Evolutionary conservation across 371 early-diverging fungal genomes (phyloP).

Genomic region (Saksenaea vasiformis): DNA sequence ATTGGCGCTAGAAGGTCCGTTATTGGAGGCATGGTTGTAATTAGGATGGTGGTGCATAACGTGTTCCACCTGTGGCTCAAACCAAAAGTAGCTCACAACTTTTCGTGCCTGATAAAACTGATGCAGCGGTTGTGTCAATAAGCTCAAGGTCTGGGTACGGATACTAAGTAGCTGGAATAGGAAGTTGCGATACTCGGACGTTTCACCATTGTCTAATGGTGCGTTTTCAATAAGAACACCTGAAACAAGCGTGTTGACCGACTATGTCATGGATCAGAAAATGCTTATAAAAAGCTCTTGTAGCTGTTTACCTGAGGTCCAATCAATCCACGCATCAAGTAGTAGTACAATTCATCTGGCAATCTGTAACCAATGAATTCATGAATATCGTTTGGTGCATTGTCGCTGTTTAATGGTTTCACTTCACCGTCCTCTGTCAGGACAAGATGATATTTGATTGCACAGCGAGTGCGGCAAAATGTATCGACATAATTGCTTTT

Average conservation of each 20-base stretch:
- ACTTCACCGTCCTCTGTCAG: conserved; percentile 71
- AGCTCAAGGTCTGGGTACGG: conserved; percentile 61
- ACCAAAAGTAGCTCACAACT: conserved; percentile 68
- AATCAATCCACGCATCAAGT: conserved; percentile 71
- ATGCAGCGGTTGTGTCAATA: conserved; percentile 67
- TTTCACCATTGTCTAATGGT: conserved; percentile 83
- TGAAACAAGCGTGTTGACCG: conserved; percentile 66
- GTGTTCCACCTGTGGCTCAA: conserved; percentile 59
- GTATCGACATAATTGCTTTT: conserved; percentile 70
- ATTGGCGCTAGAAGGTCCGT: conserved; percentile 14
- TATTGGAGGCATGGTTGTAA: conserved; percentile 13
- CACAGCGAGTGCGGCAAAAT: conserved; percentile 74
- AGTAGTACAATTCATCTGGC: conserved; percentile 76
- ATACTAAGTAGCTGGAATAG: conserved; percentile 59
- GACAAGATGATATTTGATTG: conserved; percentile 74
- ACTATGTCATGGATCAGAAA: conserved; percentile 22
- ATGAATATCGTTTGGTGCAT: conserved; percentile 79
- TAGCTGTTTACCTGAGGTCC: conserved; percentile 53
- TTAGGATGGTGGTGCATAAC: conserved; percentile 45
- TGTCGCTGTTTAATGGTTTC: conserved; percentile 66
- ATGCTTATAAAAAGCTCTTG: neutral
- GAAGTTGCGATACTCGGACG: conserved; percentile 72
- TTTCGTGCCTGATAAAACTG: conserved; percentile 68
- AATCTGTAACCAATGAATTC: conserved; percentile 82
- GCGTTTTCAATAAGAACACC: conserved; percentile 73